Percentiles rank a stretch among this genome's conserved stretches.
Conservation (phyloP, 2,329 filamentous ascomycete species). For the Monilinia laxa region DNA sequence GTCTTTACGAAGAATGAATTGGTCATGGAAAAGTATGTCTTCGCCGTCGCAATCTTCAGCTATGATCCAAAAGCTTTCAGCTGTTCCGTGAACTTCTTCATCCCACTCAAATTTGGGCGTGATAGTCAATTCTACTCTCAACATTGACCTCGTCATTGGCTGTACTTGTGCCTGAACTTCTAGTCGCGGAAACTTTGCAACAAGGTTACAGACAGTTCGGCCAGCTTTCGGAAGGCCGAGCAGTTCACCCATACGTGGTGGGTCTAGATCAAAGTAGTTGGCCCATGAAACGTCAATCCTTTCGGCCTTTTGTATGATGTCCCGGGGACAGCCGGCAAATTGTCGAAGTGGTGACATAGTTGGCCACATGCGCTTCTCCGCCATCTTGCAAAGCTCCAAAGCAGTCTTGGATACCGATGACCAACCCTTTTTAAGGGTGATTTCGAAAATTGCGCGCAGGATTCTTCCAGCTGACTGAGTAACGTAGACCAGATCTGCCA, state of each 20-base stretch:
- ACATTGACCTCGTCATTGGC: slow-evolving; percentile 89
- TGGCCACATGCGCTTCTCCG: slow-evolving; percentile 99
- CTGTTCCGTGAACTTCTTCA: slow-evolving; percentile 78
- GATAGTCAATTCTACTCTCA: slow-evolving; percentile 85
- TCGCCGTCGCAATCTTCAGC: slow-evolving; percentile 98
- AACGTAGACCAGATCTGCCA: slow-evolving; percentile 98
- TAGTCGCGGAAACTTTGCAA: slow-evolving; percentile 89
- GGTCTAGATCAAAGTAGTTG: slow-evolving; percentile 94
- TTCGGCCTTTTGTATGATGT: slow-evolving; percentile 90
- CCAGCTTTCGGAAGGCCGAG: slow-evolving; percentile 88
- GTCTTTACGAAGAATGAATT: slow-evolving; percentile 86
- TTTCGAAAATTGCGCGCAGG: slow-evolving; percentile 92
- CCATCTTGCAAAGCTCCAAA: slow-evolving; percentile 96
- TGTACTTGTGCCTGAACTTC: slow-evolving; percentile 93
- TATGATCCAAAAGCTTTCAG: slow-evolving; percentile 95
- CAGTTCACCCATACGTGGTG: slow-evolving; percentile 92
- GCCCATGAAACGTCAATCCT: slow-evolving; percentile 91
- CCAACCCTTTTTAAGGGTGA: slow-evolving; percentile 96
- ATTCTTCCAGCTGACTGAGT: slow-evolving; percentile 98
- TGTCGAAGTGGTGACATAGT: slow-evolving; percentile 96
- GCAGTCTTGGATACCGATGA: slow-evolving; percentile 88
- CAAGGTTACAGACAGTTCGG: slow-evolving; percentile 77
- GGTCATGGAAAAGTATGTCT: slow-evolving; percentile 91
- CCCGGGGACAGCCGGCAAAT: slow-evolving; percentile 76
- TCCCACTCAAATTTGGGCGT: slow-evolving; percentile 97